Evolutionary conservation across 192 early-diverging fungal species (phyloP).

Genomic region (Rhizophagus sp.): DNA sequence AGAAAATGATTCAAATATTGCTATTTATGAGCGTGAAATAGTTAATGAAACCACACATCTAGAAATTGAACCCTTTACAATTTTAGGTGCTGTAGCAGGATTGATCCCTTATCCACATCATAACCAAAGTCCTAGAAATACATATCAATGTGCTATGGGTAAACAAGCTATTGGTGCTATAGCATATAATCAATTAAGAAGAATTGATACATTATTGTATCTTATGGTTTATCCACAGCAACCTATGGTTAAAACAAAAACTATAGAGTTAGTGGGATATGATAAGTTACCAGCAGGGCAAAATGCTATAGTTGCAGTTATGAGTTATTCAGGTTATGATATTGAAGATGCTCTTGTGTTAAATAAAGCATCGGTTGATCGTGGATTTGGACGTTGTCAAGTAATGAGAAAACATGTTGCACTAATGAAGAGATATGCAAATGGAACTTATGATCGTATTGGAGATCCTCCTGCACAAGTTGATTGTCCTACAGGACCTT

Average conservation of each 20-base stretch:
- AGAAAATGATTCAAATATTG: slow-evolving; percentile 95
- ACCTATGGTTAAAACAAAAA: slow-evolving; percentile 97
- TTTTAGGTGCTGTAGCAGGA: slow-evolving; percentile 96
- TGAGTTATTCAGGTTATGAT: slow-evolving; percentile 98
- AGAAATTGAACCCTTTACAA: slow-evolving; percentile 95
- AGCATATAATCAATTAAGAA: slow-evolving; percentile 90
- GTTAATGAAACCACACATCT: slow-evolving; percentile 87
- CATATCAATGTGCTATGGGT: slow-evolving; percentile 99
- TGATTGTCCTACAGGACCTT: slow-evolving; percentile 29
- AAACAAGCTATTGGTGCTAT: slow-evolving; percentile 99
- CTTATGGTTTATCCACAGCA: slow-evolving; percentile 96
- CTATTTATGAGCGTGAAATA: slow-evolving; percentile 86
- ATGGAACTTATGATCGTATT: slow-evolving; percentile 72
- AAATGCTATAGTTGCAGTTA: slow-evolving; percentile 93
- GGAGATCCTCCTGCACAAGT: slow-evolving; percentile 58
- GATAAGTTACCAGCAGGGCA: slow-evolving; percentile 88
- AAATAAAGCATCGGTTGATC: slow-evolving; percentile 74
- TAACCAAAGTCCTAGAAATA: slow-evolving; percentile 98
- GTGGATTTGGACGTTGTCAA: slow-evolving; percentile 95
- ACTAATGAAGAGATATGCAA: slow-evolving; percentile 86
- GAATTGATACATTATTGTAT: slow-evolving; percentile 95
- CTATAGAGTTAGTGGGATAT: slow-evolving; percentile 96
- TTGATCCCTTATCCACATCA: slow-evolving; percentile 98
- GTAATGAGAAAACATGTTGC: slow-evolving; percentile 88
- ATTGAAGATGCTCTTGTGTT: slow-evolving; percentile 86